Percentiles rank a stretch among this genome's conserved stretches.
Conservation (phyloP, 129 eudicot genomes). For the Tagetes erecta region DNA sequence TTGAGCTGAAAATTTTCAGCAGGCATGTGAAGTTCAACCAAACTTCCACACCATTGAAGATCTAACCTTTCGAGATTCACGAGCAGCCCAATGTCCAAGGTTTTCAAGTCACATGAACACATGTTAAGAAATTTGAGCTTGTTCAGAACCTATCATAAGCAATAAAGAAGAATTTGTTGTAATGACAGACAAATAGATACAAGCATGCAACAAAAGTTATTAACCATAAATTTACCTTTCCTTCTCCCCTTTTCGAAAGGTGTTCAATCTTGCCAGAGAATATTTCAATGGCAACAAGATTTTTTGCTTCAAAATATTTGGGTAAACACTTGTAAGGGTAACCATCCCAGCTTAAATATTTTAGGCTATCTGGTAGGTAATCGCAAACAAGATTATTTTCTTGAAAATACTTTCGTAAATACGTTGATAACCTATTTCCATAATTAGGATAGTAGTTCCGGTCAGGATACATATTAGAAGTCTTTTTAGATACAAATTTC, state of each 20-base stretch:
- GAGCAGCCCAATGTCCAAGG: background rate
- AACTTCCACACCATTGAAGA: too few relatives aligned
- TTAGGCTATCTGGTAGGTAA: slow-evolving; percentile 3
- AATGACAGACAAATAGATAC: too few relatives aligned
- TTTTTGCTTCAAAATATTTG: background rate
- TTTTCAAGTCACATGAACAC: background rate
- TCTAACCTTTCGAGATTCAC: background rate
- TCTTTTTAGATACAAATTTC: too few relatives aligned
- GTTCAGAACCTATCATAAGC: too few relatives aligned
- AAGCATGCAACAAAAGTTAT: too few relatives aligned
- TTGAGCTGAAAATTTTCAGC: background rate
- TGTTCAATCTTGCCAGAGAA: background rate
- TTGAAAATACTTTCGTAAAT: too few relatives aligned
- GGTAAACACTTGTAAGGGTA: background rate
- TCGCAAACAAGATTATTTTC: too few relatives aligned
- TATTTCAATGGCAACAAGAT: background rate
- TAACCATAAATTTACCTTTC: background rate
- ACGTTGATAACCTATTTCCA: too few relatives aligned
- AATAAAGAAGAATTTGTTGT: too few relatives aligned
- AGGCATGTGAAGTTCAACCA: background rate
- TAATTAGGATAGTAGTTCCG: too few relatives aligned
- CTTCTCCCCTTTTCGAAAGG: background rate
- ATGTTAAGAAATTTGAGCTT: background rate
- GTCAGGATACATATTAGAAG: too few relatives aligned
- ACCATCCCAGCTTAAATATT: background rate